phyloP scores from a whole-genome alignment of 2,329 filamentous ascomycete genomes.

The Stagonosporopsis rhizophila region DNA sequence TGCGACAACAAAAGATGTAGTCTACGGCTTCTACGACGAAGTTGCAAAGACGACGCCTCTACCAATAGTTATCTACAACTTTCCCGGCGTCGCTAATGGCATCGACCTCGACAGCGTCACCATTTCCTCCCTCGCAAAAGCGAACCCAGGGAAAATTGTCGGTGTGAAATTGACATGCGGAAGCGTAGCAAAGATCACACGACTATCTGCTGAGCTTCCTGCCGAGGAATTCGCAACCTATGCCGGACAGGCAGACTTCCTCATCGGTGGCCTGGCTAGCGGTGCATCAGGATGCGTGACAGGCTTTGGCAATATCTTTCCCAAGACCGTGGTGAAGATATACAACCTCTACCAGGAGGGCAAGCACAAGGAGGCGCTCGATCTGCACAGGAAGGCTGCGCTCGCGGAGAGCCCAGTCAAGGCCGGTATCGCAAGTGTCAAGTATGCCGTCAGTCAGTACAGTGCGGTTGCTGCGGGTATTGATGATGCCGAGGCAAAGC shows the following conservation, averaged over 20 bases:
- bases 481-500: slow-evolving; percentile 37
- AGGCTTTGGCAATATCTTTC: slow-evolving; percentile 65
- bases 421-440: slow-evolving; percentile 70
- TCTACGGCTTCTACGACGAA: slow-evolving; percentile 53
- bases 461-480: slow-evolving; percentile 66
- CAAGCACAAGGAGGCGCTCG: slow-evolving; percentile 64
- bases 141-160: slow-evolving; percentile 67
- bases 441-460: slow-evolving; percentile 70
- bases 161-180: slow-evolving; percentile 77
- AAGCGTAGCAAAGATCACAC: slow-evolving; percentile 74
- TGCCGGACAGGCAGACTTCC: slow-evolving; percentile 76
- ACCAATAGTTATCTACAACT: slow-evolving; percentile 76
- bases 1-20: slow-evolving; percentile 50
- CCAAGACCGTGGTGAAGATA: slow-evolving; percentile 63
- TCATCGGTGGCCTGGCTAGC: slow-evolving; percentile 63
- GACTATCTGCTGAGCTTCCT: slow-evolving; percentile 61
- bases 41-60: slow-evolving; percentile 66
- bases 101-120: slow-evolving; percentile 73
- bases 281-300: slow-evolving; percentile 64
- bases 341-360: slow-evolving; percentile 69
- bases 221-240: slow-evolving; percentile 69
- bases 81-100: slow-evolving; percentile 70
- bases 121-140: slow-evolving; percentile 62
- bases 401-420: slow-evolving; percentile 72
- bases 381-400: slow-evolving; percentile 67